phyloP scores from a whole-genome alignment of 2,329 filamentous ascomycete genomes.

The Leptodontidium sp. region DNA sequence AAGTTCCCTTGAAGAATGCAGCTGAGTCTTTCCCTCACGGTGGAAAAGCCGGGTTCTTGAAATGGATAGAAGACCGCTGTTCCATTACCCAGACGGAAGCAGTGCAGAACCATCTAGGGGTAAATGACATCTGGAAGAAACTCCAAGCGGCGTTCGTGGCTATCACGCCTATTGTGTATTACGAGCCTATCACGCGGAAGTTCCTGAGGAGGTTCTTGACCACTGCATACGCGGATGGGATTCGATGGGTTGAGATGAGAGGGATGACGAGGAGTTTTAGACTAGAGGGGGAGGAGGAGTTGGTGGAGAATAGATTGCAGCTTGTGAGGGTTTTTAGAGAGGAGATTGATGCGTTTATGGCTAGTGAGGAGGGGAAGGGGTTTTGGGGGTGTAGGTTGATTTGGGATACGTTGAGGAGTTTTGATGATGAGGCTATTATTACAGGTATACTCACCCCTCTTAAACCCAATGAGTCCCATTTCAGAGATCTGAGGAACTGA shows the following conservation, averaged over 20 bases:
- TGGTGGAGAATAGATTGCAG: constrained; percentile 70
- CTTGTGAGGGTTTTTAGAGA: constrained; percentile 77
- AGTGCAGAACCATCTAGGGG: constrained; percentile 78
- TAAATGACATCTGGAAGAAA: constrained; percentile 85
- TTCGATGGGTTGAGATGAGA: constrained; percentile 83
- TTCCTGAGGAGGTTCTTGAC: constrained; percentile 76
- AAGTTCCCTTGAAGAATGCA: constrained; percentile 60
- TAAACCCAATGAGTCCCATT: neutral
- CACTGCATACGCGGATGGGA: constrained; percentile 76
- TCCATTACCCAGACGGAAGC: constrained; percentile 75
- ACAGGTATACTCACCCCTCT: constrained; percentile 54
- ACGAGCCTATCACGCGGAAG: constrained; percentile 85
- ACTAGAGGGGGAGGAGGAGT: constrained; percentile 66
- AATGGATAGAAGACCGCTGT: constrained; percentile 77
- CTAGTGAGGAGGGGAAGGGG: constrained; percentile 68
- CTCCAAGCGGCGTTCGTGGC: constrained; percentile 77
- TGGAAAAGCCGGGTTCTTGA: constrained; percentile 72
- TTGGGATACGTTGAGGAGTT: constrained; percentile 76
- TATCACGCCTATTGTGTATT: constrained; percentile 77
- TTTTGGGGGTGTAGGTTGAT: constrained; percentile 88
- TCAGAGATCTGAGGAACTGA: neutral
- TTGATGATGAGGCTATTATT: constrained; percentile 68
- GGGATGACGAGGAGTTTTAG: constrained; percentile 69
- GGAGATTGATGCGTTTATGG: constrained; percentile 62
- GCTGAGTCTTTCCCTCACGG: constrained; percentile 72